Evolutionary conservation across 371 early-diverging fungal species (phyloP).

Genomic region (Mucor lusitanicus): DNA sequence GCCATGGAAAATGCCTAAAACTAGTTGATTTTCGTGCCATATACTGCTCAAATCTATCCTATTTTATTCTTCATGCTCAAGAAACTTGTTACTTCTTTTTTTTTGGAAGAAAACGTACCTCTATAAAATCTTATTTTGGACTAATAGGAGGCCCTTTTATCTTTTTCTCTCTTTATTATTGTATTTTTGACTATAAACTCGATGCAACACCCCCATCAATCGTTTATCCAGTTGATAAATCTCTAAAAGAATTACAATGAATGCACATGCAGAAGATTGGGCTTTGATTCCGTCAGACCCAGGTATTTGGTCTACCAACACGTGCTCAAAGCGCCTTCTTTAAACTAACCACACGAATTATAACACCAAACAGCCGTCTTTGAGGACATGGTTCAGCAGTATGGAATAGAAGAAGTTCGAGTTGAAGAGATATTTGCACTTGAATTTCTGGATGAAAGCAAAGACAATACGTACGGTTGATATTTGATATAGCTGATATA

Average conservation of each 20-base stretch:
- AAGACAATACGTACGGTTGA: slow-evolving; percentile 7
- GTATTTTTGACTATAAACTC: neutral
- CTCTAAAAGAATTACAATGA: neutral
- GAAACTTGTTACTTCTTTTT: neutral
- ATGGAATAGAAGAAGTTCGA: slow-evolving; percentile 9
- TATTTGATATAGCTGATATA: neutral
- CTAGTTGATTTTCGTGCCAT: neutral
- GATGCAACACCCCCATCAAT: neutral
- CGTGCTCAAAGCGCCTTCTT: no score
- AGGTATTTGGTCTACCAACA: slow-evolving; percentile 3
- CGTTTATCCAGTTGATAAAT: neutral
- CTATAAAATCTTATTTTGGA: neutral
- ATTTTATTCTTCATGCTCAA: neutral
- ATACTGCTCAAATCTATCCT: no score
- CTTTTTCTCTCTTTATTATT: neutral
- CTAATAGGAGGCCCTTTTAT: neutral
- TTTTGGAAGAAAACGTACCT: no score
- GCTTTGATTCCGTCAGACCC: slow-evolving; percentile 25
- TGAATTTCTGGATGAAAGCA: slow-evolving; percentile 9
- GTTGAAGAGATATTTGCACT: slow-evolving; percentile 15
- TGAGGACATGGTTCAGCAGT: slow-evolving; percentile 20
- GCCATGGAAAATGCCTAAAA: no score
- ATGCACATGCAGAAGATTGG: slow-evolving; percentile 4
- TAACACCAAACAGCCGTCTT: slow-evolving; percentile 8
- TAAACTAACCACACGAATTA: neutral